Evolutionary conservation across 169 alveolate genomes (phyloP).

Genomic region (Ichthyophthirius multifiliis): DNA sequence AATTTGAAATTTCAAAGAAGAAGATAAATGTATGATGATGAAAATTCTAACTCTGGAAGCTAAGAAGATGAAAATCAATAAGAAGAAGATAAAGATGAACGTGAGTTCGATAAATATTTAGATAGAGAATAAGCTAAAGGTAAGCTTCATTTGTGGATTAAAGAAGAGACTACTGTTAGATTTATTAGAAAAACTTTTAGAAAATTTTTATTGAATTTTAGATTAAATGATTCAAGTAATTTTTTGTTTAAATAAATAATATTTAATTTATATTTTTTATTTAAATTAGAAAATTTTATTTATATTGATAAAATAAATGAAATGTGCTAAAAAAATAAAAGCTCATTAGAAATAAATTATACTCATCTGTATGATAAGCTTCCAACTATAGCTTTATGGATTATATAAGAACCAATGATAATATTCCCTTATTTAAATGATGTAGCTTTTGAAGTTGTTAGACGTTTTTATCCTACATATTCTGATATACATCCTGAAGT

Average conservation of each 20-base stretch:
- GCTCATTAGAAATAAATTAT: conserved; percentile 76
- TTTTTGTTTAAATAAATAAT: not conserved
- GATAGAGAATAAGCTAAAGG: conserved; percentile 86
- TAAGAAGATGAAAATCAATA: conserved; percentile 34
- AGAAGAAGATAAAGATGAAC: conserved; percentile 65
- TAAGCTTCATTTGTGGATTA: conserved; percentile 74
- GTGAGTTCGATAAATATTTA: conserved; percentile 68
- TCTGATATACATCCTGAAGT: conserved; percentile 71
- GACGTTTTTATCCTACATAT: conserved; percentile 68
- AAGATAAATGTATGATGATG: conserved; percentile 50
- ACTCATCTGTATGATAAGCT: conserved; percentile 56
- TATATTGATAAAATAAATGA: conserved; percentile 79
- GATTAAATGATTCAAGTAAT: conserved; percentile 11
- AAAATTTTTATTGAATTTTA: conserved; percentile 63
- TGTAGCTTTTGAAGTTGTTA: conserved; percentile 74
- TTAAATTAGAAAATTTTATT: conserved; percentile 17
- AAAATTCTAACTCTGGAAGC: conserved; percentile 20
- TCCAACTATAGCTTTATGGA: conserved; percentile 83
- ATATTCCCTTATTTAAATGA: conserved; percentile 80
- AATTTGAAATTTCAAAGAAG: conserved; percentile 60
- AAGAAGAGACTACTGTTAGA: conserved; percentile 76
- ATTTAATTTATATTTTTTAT: not conserved
- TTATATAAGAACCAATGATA: conserved; percentile 80
- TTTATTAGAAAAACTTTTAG: conserved; percentile 78
- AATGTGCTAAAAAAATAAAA: conserved; percentile 82